Percentiles rank a stretch among this genome's conserved stretches.
These are phyloP conservation scores for Aspergillus versicolor DNA, from an alignment of 2,329 filamentous ascomycete species.

Conservation along the genomic window DNA sequence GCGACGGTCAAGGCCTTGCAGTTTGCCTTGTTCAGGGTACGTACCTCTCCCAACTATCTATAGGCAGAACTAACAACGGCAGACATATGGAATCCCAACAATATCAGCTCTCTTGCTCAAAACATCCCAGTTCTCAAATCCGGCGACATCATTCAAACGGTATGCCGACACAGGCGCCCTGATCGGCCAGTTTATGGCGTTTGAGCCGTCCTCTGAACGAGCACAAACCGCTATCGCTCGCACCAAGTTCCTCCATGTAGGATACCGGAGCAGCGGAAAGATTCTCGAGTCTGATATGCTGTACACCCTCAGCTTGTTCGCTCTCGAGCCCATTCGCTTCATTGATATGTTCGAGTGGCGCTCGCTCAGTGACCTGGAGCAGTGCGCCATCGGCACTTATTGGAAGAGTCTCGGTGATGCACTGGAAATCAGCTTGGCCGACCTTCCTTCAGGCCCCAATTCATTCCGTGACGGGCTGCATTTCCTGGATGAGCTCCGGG, in stretches of 20 bases:
- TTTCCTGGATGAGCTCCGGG: constrained; percentile 51
- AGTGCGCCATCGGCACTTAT: constrained; percentile 64
- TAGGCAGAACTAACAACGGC: neutral
- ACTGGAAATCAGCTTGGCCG: constrained; percentile 60
- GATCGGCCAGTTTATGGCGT: constrained; percentile 49
- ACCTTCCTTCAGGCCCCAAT: constrained; percentile 39
- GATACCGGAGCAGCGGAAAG: constrained; percentile 57
- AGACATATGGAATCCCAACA: constrained; percentile 58
- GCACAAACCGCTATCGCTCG: constrained; percentile 56
- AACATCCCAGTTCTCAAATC: constrained; percentile 50
- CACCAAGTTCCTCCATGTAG: constrained; percentile 62
- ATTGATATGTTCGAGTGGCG: constrained; percentile 70
- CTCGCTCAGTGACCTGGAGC: constrained; percentile 63
- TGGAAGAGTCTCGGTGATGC: constrained; percentile 72
- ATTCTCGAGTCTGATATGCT: constrained; percentile 64
- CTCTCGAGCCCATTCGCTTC: constrained; percentile 65
- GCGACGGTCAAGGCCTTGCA: constrained; percentile 51
- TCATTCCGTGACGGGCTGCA: constrained; percentile 52
- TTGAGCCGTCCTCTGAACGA: constrained; percentile 45
- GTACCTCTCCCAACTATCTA: neutral
- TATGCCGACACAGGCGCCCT: constrained; percentile 54
- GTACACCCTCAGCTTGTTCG: constrained; percentile 64
- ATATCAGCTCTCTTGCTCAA: constrained; percentile 52
- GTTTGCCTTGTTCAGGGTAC: constrained; percentile 59
- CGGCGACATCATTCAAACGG: constrained; percentile 50